Evolutionary conservation across 2,329 filamentous ascomycete species (phyloP).

Genomic region (Akanthomyces muscarius): DNA sequence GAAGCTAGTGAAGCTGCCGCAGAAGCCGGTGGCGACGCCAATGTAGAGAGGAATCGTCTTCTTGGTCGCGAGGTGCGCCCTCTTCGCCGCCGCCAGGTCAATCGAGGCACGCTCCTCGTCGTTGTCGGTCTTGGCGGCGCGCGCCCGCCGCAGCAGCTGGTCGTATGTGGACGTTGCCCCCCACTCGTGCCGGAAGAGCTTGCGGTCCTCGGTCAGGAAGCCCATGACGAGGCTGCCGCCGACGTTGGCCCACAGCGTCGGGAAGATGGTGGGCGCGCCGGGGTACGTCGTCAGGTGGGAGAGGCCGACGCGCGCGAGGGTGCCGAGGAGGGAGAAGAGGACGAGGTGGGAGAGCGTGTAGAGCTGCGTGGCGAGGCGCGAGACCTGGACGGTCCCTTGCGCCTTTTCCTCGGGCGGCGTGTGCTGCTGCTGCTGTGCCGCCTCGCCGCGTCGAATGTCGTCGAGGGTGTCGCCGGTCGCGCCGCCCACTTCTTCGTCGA

Average conservation of each 20-base stretch:
- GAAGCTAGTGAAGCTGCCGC: conserved; percentile 86
- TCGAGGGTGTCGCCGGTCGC: conserved; percentile 25
- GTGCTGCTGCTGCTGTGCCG: conserved; percentile 6
- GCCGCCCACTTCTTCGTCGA: conserved; percentile 40
- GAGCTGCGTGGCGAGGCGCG: conserved; percentile 51
- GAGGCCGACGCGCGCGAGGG: conserved; percentile 75
- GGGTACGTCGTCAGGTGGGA: conserved; percentile 77
- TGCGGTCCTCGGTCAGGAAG: conserved; percentile 74
- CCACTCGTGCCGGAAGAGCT: conserved; percentile 68
- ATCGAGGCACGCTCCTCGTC: conserved; percentile 26
- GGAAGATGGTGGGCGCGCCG: conserved; percentile 68
- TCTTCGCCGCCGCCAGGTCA: conserved; percentile 45
- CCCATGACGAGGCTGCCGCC: conserved; percentile 79
- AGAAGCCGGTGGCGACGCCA: conserved; percentile 81
- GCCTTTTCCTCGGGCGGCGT: not conserved
- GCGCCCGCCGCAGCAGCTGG: conserved; percentile 28
- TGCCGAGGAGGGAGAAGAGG: conserved; percentile 81
- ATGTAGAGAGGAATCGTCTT: conserved; percentile 88
- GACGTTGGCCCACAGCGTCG: conserved; percentile 84
- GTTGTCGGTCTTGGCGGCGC: conserved; percentile 26
- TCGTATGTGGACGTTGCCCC: conserved; percentile 42
- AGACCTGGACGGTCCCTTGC: conserved; percentile 30
- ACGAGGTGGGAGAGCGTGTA: conserved; percentile 79
- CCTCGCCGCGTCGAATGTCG: conserved; percentile 10
- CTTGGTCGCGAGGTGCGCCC: conserved; percentile 62